A percentile compares a stretch with the other conserved stretches of the same genome.
Conservation (phyloP, 352 stramenopile species). For the Phytophthora capsici region DNA sequence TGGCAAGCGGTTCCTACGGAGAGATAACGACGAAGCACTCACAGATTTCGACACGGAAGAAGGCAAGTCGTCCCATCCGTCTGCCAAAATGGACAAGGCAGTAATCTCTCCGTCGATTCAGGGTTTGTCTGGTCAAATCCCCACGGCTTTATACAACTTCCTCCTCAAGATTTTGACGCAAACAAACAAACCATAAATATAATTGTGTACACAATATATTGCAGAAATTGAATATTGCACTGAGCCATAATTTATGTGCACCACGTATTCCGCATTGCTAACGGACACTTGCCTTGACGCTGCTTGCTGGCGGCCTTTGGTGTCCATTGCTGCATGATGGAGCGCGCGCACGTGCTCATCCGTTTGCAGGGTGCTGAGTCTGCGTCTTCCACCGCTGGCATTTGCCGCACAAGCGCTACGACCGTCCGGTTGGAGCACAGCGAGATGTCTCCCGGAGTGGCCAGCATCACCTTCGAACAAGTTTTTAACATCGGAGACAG, state of each 20-base stretch:
- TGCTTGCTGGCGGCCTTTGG: constrained; percentile 10
- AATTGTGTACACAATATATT: too few relatives aligned
- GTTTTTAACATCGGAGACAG: constrained; percentile 60
- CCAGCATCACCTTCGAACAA: constrained; percentile 79
- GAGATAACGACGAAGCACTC: background rate
- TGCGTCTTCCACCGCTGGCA: constrained; percentile 20
- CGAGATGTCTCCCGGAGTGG: constrained; percentile 74
- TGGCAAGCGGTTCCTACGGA: background rate
- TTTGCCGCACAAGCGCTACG: constrained; percentile 64
- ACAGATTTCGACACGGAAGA: background rate
- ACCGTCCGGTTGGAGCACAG: constrained; percentile 79
- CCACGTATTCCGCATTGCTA: background rate
- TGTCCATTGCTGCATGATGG: constrained; percentile 34
- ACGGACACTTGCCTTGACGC: constrained; percentile 4
- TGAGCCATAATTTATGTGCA: background rate
- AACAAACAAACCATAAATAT: background rate
- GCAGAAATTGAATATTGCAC: too few relatives aligned
- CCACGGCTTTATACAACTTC: constrained; percentile 1
- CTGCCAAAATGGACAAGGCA: background rate
- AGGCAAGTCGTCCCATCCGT: background rate
- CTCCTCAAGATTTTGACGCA: background rate
- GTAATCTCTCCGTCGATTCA: background rate
- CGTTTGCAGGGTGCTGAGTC: constrained; percentile 35
- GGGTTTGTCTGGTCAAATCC: constrained; percentile 1
- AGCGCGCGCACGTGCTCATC: constrained; percentile 67